Percentiles rank a stretch among this genome's conserved stretches.
Evolutionary conservation across 345 rosid species (phyloP).

Genomic region (Garcia nutans): DNA sequence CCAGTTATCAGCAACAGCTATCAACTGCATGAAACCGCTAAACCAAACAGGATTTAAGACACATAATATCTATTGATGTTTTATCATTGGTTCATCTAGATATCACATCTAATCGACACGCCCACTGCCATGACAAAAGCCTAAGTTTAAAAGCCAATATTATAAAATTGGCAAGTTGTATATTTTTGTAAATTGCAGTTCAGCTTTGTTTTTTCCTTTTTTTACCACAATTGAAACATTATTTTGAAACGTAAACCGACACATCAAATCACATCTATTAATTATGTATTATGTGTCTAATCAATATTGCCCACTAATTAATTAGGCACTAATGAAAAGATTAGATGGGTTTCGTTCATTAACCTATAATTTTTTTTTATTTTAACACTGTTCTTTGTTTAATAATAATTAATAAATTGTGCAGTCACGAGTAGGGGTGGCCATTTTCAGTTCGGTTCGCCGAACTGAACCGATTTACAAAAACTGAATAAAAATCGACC

Average conservation of each 20-base stretch:
- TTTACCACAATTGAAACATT: not conserved
- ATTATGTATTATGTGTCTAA: not conserved
- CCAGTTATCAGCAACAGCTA: too few species aligned
- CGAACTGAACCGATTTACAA: too few species aligned
- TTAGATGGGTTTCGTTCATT: not conserved
- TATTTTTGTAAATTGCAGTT: not conserved
- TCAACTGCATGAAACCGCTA: too few species aligned
- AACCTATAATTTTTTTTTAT: too few species aligned
- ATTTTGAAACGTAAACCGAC: not conserved
- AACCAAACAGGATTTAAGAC: too few species aligned
- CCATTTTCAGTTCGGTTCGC: too few species aligned
- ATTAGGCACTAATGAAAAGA: slow-evolving; percentile 12
- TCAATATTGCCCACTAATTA: not conserved
- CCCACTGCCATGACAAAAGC: not conserved
- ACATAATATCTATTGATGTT: slow-evolving; percentile 3
- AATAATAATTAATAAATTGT: too few species aligned
- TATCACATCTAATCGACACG: slow-evolving; percentile 1
- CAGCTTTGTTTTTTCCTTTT: not conserved
- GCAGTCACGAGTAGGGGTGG: too few species aligned
- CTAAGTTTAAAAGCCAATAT: not conserved
- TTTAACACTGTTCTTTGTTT: too few species aligned
- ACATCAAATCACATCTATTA: slow-evolving; percentile 6
- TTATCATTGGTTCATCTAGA: slow-evolving; percentile 17
- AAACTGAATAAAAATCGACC: too few species aligned
- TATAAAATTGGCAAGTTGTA: not conserved